Evolutionary conservation across 495 filamentous ascomycete genomes (phyloP).

Genomic region (Melanomma pulvis-pyrius): DNA sequence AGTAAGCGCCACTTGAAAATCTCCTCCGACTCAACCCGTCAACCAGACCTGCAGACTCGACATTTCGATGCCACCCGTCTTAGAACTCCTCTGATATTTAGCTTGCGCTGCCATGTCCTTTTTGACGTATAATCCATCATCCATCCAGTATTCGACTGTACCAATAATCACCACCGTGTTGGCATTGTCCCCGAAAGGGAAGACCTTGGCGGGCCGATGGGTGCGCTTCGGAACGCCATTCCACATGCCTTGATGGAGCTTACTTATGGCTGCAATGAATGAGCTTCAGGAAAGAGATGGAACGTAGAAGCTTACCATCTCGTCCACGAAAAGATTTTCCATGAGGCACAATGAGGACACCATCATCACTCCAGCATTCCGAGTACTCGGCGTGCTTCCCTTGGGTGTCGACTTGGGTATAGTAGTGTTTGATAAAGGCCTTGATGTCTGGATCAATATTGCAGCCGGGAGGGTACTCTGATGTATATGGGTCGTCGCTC

Average conservation of each 20-base stretch:
- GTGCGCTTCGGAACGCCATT: slow-evolving; percentile 8
- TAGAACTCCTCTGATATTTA: slow-evolving; percentile 7
- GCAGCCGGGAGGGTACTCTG: slow-evolving; percentile 15
- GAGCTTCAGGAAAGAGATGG: not conserved
- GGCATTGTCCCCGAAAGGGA: slow-evolving; percentile 7
- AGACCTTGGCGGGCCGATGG: slow-evolving; percentile 10
- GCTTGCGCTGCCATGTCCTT: slow-evolving; percentile 16
- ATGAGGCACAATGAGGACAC: slow-evolving; percentile 7
- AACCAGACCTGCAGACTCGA: slow-evolving; percentile 18
- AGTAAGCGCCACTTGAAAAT: not conserved
- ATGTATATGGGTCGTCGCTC: slow-evolving; percentile 7
- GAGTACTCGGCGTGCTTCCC: slow-evolving; percentile 16
- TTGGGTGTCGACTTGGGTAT: slow-evolving; percentile 19
- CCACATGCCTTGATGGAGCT: slow-evolving; percentile 15
- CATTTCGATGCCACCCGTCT: not conserved
- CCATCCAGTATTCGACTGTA: slow-evolving; percentile 7
- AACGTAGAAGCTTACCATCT: not conserved
- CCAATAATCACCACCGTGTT: slow-evolving; percentile 8
- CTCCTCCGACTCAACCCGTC: not conserved
- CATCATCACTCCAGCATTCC: slow-evolving; percentile 15
- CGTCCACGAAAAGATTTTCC: slow-evolving; percentile 14
- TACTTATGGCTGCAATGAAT: not conserved
- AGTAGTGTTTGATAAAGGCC: slow-evolving; percentile 16
- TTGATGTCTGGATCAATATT: slow-evolving; percentile 7
- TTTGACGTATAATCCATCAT: slow-evolving; percentile 12